Conservation (phyloP, 805 yeast species). For the Nakazawaea ishiwadae region DNA sequence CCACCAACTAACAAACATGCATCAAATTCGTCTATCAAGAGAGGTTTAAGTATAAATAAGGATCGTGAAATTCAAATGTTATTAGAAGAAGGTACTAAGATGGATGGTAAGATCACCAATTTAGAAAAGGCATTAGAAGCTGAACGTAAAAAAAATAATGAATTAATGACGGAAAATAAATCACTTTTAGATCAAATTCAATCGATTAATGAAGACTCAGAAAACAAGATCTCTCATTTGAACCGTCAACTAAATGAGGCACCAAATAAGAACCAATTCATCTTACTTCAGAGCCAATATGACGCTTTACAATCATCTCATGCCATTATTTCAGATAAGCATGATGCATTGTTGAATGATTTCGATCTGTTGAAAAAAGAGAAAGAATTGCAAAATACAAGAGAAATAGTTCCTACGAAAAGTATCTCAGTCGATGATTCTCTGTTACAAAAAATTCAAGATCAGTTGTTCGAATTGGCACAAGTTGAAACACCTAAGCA, state of each 20-base stretch:
- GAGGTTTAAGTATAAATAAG: constrained; percentile 23
- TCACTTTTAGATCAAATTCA: background rate
- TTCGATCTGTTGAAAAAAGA: constrained; percentile 1
- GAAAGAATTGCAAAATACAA: no score
- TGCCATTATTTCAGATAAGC: constrained; percentile 1
- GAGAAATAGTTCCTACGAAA: background rate
- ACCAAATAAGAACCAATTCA: constrained; percentile 7
- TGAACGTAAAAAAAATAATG: constrained; percentile 13
- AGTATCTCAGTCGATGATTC: background rate
- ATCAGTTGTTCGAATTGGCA: background rate
- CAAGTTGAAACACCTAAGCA: constrained; percentile 13
- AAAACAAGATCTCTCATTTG: background rate
- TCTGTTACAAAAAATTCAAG: constrained; percentile 1
- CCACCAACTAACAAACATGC: constrained; percentile 4
- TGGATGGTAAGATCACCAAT: constrained; percentile 39
- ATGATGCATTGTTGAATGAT: constrained; percentile 4
- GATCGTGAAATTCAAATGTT: constrained; percentile 41
- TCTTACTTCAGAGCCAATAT: constrained; percentile 10
- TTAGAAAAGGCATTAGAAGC: constrained; percentile 25
- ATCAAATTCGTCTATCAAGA: constrained; percentile 8
- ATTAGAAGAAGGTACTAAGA: constrained; percentile 41
- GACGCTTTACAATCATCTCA: constrained; percentile 11
- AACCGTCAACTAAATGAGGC: constrained; percentile 1
- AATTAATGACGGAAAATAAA: constrained; percentile 2
- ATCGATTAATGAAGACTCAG: background rate